Evolutionary conservation across 2,329 filamentous ascomycete genomes (phyloP).

Genomic region (Teratosphaeria epicoccoides): DNA sequence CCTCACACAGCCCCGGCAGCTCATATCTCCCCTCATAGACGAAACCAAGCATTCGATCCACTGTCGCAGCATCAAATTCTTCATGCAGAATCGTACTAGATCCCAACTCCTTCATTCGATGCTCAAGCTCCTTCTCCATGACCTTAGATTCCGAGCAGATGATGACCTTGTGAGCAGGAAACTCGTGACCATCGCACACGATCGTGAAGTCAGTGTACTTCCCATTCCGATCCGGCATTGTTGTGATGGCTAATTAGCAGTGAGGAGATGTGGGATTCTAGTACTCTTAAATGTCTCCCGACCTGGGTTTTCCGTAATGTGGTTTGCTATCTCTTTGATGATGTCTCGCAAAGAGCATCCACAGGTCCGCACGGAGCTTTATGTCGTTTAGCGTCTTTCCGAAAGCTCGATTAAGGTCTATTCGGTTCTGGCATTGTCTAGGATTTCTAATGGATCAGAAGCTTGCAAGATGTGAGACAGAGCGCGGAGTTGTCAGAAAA

Average conservation of each 20-base stretch:
- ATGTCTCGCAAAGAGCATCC: background rate
- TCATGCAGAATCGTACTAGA: constrained; percentile 6
- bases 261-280: background rate
- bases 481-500: no score
- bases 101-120: constrained; percentile 3
- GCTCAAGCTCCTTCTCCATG: constrained; percentile 2
- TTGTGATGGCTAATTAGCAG: background rate
- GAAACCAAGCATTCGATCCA: constrained; percentile 9
- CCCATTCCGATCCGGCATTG: background rate
- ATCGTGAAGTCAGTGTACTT: constrained; percentile 11
- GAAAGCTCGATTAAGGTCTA: no score
- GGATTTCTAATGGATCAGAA: no score
- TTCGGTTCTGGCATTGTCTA: no score
- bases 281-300: background rate
- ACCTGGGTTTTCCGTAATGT: background rate
- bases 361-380: no score
- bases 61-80: constrained; percentile 8
- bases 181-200: constrained; percentile 5
- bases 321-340: background rate
- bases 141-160: constrained; percentile 9
- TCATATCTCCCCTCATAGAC: constrained; percentile 6
- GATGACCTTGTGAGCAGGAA: constrained; percentile 12
- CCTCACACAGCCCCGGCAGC: background rate
- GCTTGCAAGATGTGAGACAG: no score
- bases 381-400: no score